Percentiles rank a stretch among this genome's conserved stretches.
phyloP scores from a whole-genome alignment of 2,329 filamentous ascomycete species.

The Penicillium sp. region DNA sequence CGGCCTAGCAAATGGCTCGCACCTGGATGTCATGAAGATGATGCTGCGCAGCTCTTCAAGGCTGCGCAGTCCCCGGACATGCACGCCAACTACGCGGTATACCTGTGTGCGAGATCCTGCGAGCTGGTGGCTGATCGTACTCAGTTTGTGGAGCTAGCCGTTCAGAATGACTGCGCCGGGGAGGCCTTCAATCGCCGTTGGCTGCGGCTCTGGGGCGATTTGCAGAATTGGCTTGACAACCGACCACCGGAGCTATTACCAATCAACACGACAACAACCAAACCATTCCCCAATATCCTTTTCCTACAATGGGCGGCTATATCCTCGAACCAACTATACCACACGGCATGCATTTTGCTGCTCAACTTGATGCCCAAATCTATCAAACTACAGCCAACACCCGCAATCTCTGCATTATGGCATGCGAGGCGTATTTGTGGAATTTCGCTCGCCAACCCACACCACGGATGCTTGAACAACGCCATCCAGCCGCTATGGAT shows the following conservation, averaged over 20 bases:
- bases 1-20: conserved; percentile 51
- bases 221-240: conserved; percentile 49
- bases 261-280: conserved; percentile 42
- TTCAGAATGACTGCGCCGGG: conserved; percentile 44
- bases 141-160: conserved; percentile 48
- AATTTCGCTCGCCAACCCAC: conserved; percentile 55
- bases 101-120: conserved; percentile 52
- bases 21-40: conserved; percentile 35
- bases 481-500: conserved; percentile 58
- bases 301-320: conserved; percentile 56
- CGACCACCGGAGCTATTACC: conserved; percentile 50
- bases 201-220: conserved; percentile 48
- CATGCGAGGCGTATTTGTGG: conserved; percentile 56
- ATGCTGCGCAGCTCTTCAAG: conserved; percentile 38
- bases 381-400: conserved; percentile 17
- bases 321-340: conserved; percentile 57
- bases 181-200: conserved; percentile 45
- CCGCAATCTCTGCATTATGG: conserved; percentile 47
- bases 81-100: conserved; percentile 60
- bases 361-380: conserved; percentile 45
- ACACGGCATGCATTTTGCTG: conserved; percentile 54
- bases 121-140: conserved; percentile 52
- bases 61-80: conserved; percentile 47
- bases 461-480: conserved; percentile 56
- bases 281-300: conserved; percentile 52